Conservation (phyloP, 208 protist genomes). For the Leishmania aethiopica region DNA sequence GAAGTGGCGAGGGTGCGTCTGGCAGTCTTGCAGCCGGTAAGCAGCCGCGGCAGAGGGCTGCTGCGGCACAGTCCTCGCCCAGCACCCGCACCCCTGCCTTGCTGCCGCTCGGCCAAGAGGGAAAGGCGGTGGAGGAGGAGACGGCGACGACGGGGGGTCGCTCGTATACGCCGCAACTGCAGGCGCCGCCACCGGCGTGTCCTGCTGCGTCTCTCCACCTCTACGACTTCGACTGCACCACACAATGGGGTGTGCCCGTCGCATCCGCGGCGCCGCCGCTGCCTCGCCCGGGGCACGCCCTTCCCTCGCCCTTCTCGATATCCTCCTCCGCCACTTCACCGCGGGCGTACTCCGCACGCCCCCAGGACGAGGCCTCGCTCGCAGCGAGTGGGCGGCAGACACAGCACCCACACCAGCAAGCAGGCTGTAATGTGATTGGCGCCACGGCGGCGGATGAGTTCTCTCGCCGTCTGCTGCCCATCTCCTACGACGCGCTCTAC, state of each 20-base stretch:
- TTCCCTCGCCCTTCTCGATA: not conserved
- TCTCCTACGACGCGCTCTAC: slow-evolving; percentile 49
- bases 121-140: not conserved
- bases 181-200: not conserved
- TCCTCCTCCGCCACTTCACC: not conserved
- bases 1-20: not conserved
- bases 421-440: not conserved
- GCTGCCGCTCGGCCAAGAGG: not conserved
- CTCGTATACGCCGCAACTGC: not conserved
- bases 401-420: slow-evolving; percentile 1
- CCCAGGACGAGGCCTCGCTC: not conserved
- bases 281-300: not conserved
- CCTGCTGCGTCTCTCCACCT: not conserved
- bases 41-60: not conserved
- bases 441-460: slow-evolving; percentile 14
- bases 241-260: slow-evolving; percentile 5
- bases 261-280: not conserved
- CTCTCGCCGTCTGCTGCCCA: slow-evolving; percentile 28
- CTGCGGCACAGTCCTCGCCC: not conserved
- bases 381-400: not conserved
- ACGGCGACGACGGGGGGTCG: not conserved
- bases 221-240: slow-evolving; percentile 31
- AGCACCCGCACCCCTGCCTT: not conserved
- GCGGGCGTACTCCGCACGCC: not conserved
- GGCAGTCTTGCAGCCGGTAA: not conserved